Evolutionary conservation across 192 early-diverging fungal genomes (phyloP), one percentile per base, ranked within the genome.

Genomic region (Podila minutissima): DNA sequence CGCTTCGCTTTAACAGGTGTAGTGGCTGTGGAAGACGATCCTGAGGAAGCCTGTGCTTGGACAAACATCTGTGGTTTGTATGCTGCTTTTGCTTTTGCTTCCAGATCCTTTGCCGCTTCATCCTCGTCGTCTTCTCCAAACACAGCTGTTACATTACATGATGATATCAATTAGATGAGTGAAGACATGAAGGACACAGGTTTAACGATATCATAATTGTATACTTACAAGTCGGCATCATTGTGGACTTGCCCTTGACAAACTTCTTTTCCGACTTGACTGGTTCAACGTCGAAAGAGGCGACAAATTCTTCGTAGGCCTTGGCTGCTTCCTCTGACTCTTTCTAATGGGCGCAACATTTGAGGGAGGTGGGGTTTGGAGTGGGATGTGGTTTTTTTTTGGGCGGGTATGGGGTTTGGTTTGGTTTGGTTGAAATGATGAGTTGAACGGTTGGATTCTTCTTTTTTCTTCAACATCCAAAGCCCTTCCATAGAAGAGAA

Each of bases 221-320:
- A 28, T 1, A 68, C 59, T 84, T 72, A 86, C 87, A 70, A 49
- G 74, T 83, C 1, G 75, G 83, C n/a, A 86, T 72, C 58, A 83
- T 75, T 12, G 87, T 84, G 5, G 77, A 81, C 33, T 83, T 84
- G 22, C 83, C 83, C 69, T 86, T 86, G 33, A 91, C 81, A 71
- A 91, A 91, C 35, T 71, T 84, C 50, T 81, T 84, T 12, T 81
- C 68, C 38, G 84, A 66, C 69, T 78, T 78, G 62, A 55, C 65
- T 28, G 68, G 41, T 26, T 88, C 89, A n/a, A 86, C 86, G 61
- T 91, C 93, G 73, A 96, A 94, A 1, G 94, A 95, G 8, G 92
- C 92, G 13, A 92, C 91, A 82, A 96, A 96, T 37, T 94, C 92
- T 51, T 86, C 89, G 75, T 93, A 93, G 3, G 92, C 93, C 65